A percentile compares a stretch with the other conserved stretches of the same genome.
These are phyloP conservation scores for Didymella segeticola DNA, from an alignment of 2,329 filamentous ascomycete genomes.

Conservation along the genomic window DNA sequence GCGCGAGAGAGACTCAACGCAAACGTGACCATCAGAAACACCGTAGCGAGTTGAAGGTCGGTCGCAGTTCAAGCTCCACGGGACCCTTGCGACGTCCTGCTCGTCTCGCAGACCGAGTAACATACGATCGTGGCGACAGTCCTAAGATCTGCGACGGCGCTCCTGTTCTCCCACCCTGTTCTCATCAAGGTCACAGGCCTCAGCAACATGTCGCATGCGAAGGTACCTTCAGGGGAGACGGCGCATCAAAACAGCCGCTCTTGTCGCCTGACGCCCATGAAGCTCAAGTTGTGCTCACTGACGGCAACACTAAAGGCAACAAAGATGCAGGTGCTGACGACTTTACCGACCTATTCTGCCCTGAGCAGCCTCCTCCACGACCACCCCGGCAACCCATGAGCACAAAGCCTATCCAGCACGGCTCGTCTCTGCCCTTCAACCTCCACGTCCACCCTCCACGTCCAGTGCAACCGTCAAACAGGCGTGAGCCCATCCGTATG, in stretches of 20 bases:
- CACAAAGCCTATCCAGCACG: not conserved
- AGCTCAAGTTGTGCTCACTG: not conserved
- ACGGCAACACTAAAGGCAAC: not conserved
- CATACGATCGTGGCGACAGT: not conserved
- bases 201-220: not conserved
- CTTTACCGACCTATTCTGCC: not conserved
- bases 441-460: not conserved
- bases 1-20: slow-evolving; percentile 5
- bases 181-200: not conserved
- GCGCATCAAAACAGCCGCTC: not conserved
- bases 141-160: not conserved
- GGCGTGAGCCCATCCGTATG: slow-evolving; percentile 6
- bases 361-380: not conserved
- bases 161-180: not conserved
- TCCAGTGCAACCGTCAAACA: slow-evolving; percentile 2
- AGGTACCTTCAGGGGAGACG: not conserved
- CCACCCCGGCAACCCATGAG: not conserved
- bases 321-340: not conserved
- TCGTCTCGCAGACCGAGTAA: slow-evolving; percentile 3
- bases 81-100: not conserved
- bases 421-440: not conserved
- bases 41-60: not conserved
- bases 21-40: slow-evolving; percentile 1
- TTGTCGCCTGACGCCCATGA: not conserved
- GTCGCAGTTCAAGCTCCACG: not conserved